Evolutionary conservation across 2,329 filamentous ascomycete genomes (phyloP).

Genomic region (Fusarium sp.): DNA sequence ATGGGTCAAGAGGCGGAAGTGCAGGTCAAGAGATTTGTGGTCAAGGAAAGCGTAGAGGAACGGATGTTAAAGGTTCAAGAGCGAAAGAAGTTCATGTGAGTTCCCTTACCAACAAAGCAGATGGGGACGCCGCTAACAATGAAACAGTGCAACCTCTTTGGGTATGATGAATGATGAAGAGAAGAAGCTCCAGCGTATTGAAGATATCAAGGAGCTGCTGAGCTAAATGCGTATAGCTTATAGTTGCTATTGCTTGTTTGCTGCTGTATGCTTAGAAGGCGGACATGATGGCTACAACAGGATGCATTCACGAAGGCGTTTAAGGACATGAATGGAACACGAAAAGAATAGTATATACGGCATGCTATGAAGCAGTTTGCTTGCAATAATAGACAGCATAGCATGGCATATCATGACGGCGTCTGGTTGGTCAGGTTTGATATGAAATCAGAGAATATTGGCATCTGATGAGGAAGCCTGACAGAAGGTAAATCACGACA

Average conservation of each 20-base stretch:
- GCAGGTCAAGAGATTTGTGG: constrained; percentile 87
- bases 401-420: constrained; percentile 16
- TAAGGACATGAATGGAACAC: constrained; percentile 21
- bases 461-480: constrained; percentile 42
- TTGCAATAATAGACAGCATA: constrained; percentile 16
- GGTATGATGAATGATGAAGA: constrained; percentile 97
- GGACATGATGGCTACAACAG: neutral
- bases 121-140: constrained; percentile 29
- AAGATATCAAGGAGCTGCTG: constrained; percentile 92
- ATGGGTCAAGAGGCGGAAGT: constrained; percentile 95
- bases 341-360: constrained; percentile 14
- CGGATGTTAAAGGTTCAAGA: constrained; percentile 95
- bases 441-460: constrained; percentile 28
- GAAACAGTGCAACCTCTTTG: constrained; percentile 82
- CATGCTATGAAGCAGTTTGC: constrained; percentile 13
- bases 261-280: constrained; percentile 4
- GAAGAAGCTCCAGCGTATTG: constrained; percentile 88
- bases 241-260: neutral
- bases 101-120: constrained; percentile 45
- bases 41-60: constrained; percentile 91
- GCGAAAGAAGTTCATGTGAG: constrained; percentile 94
- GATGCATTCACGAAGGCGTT: constrained; percentile 36
- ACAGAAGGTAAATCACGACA: constrained; percentile 38
- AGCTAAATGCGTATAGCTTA: constrained; percentile 59
- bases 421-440: constrained; percentile 19